Conservation (phyloP, 1,284 basidiomycete species). For the Abortiporus biennis region DNA sequence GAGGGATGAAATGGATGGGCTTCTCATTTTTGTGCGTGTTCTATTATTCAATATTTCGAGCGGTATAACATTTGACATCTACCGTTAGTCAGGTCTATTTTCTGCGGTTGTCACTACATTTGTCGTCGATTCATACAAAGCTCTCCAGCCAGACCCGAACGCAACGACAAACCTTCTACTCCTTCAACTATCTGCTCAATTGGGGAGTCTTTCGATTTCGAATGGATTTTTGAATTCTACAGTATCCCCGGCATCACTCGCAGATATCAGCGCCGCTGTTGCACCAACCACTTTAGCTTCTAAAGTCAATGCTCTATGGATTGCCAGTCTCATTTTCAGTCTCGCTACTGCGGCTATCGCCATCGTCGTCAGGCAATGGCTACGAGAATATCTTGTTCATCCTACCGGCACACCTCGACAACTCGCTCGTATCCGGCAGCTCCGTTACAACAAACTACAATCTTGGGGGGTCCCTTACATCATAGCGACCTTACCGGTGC, state of each 20-base stretch:
- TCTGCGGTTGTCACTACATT: neutral
- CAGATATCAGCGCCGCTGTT: neutral
- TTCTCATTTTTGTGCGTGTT: neutral
- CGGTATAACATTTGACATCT: too few relatives aligned
- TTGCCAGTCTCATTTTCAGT: slow-evolving; percentile 16
- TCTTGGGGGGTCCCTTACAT: slow-evolving; percentile 21
- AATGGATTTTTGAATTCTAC: too few relatives aligned
- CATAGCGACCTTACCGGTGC: slow-evolving; percentile 19
- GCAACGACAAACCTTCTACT: neutral
- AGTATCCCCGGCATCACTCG: too few relatives aligned
- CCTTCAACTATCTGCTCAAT: neutral
- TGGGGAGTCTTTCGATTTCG: neutral
- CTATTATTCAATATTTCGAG: too few relatives aligned
- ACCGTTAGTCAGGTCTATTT: neutral
- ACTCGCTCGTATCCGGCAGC: slow-evolving; percentile 17
- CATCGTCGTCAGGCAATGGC: slow-evolving; percentile 19
- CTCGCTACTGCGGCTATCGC: slow-evolving; percentile 16
- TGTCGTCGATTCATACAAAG: neutral
- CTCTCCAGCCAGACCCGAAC: neutral
- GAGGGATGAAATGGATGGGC: neutral
- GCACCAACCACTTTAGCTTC: neutral
- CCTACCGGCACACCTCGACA: slow-evolving; percentile 12
- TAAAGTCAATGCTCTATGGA: slow-evolving; percentile 15
- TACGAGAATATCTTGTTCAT: slow-evolving; percentile 13
- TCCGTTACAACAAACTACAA: slow-evolving; percentile 20